A percentile compares a stretch with the other conserved stretches of the same genome.
Conservation (phyloP, 305 asterid species). For the Ajuga reptans region DNA sequence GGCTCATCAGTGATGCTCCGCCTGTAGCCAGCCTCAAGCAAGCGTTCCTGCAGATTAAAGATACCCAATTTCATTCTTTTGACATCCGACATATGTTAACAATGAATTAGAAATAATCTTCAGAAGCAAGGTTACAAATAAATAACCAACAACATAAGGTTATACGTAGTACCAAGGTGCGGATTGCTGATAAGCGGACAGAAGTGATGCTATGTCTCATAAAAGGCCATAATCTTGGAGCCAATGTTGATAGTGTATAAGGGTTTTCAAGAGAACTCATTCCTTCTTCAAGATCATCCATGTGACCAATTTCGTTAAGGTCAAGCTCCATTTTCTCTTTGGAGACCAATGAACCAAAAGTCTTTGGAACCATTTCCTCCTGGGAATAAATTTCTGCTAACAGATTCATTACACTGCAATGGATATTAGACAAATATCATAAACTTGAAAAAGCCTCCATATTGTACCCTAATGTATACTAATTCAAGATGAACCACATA, state of each 20-base stretch:
- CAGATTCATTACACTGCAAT: constrained; percentile 94
- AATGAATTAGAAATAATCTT: neutral
- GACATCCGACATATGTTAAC: neutral
- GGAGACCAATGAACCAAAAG: constrained; percentile 38
- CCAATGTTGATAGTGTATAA: constrained; percentile 66
- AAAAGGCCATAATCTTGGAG: constrained; percentile 98
- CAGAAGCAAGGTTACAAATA: neutral
- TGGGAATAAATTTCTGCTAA: constrained; percentile 97
- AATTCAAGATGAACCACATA: neutral
- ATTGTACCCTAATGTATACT: neutral
- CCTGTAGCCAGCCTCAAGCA: constrained; percentile 88
- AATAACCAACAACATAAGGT: neutral
- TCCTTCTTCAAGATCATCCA: constrained; percentile 61
- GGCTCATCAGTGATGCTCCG: constrained; percentile 55
- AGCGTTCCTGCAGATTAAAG: constrained; percentile 68
- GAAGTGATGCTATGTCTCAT: constrained; percentile 97
- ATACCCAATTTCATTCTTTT: constrained; percentile 21
- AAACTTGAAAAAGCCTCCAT: constrained; percentile 9
- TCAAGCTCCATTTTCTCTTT: constrained; percentile 55
- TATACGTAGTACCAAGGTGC: constrained; percentile 59
- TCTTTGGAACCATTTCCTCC: constrained; percentile 89
- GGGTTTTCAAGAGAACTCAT: constrained; percentile 65
- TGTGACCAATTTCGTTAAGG: constrained; percentile 60
- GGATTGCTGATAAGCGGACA: constrained; percentile 92
- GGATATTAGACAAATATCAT: constrained; percentile 28